Percentiles rank a stretch among this genome's conserved stretches.
These are phyloP conservation scores for Vigna reflexopilosa DNA, from an alignment of 306 rosid genomes.

Conservation along the genomic window DNA sequence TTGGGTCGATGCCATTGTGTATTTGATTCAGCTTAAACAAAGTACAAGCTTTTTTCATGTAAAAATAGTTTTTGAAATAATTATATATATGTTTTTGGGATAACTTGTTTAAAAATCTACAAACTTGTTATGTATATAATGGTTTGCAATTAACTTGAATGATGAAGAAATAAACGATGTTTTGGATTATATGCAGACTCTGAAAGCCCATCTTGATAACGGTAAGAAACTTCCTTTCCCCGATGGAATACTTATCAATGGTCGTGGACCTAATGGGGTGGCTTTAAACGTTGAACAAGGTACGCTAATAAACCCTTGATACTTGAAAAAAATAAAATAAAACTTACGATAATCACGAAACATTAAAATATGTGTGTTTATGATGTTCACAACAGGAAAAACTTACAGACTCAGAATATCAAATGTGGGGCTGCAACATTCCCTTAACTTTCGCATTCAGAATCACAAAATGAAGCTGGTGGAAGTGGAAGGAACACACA, in stretches of 20 bases:
- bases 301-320: neutral
- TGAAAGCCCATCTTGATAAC: slow-evolving; percentile 71
- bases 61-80: too few species aligned
- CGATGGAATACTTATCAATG: slow-evolving; percentile 95
- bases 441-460: slow-evolving; percentile 91
- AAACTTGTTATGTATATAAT: too few species aligned
- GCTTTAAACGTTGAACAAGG: slow-evolving; percentile 89
- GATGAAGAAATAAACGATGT: slow-evolving; percentile 1
- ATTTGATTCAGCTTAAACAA: too few species aligned
- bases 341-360: neutral
- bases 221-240: slow-evolving; percentile 85
- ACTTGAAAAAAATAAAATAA: neutral
- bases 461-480: slow-evolving; percentile 84
- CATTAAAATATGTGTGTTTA: neutral
- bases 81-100: too few species aligned
- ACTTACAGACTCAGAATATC: slow-evolving; percentile 95
- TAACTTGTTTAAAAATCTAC: too few species aligned
- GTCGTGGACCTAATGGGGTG: slow-evolving; percentile 83
- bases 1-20: too few species aligned
- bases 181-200: slow-evolving; percentile 52
- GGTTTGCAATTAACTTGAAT: too few species aligned
- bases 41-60: too few species aligned
- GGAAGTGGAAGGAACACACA: slow-evolving; percentile 97
- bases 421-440: slow-evolving; percentile 84
- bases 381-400: slow-evolving; percentile 65